Percentiles rank a stretch among this genome's conserved stretches.
These are phyloP conservation scores for Cutaneotrichosporon spelunceum DNA, from an alignment of 1,284 basidiomycete genomes.

Conservation along the genomic window DNA sequence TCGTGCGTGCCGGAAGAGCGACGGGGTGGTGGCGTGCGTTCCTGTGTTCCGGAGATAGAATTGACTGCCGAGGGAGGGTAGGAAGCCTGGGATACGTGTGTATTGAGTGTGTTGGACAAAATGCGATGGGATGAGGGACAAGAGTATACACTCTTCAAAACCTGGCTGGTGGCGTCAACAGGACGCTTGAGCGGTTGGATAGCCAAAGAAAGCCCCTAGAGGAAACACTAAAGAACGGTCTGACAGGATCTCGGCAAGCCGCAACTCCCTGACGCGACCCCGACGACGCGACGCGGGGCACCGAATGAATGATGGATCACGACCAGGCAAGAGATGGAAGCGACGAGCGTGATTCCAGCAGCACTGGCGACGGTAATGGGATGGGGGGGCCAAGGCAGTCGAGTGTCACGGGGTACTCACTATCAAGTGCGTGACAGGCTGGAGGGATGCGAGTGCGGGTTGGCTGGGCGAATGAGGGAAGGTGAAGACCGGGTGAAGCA, in stretches of 20 bases:
- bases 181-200: neutral
- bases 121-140: neutral
- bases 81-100: neutral
- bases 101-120: neutral
- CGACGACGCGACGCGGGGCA: neutral
- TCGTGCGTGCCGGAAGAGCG: neutral
- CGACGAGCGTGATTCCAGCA: neutral
- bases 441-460: neutral
- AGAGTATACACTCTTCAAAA: neutral
- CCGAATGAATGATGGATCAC: neutral
- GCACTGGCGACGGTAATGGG: neutral
- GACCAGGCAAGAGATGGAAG: neutral
- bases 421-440: neutral
- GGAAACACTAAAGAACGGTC: neutral
- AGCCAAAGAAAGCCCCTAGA: neutral
- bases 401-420: neutral
- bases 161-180: conserved; percentile 5
- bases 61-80: neutral
- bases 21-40: neutral
- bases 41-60: neutral
- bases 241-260: neutral
- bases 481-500: neutral
- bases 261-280: neutral
- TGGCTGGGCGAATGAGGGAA: neutral
- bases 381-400: neutral